Evolutionary conservation across 345 rosid genomes (phyloP), one percentile per base, ranked within the genome.

Genomic region (Eucalyptus cloeziana): DNA sequence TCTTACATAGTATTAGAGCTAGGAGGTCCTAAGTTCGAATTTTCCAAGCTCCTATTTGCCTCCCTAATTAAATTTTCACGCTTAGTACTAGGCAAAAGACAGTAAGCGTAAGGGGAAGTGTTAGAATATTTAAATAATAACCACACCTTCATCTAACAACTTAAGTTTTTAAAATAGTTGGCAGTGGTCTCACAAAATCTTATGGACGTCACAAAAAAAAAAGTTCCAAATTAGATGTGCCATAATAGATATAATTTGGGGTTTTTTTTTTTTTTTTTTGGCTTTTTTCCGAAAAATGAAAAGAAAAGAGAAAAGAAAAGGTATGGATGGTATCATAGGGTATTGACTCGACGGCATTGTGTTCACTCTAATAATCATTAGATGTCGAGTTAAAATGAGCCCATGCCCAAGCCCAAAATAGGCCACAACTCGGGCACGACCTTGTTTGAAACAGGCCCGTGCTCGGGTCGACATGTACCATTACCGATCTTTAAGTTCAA

Each of bases 251-350:
- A 1, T 52, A 52, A 52, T 52, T 52, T 21, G 58, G 58, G 3
- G 7, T 52, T 52, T 14, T 40, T 40, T 40, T 40, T 40, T 40
- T 62, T 60, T 27, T 12, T 30, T 52, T 19, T 7, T 56, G 21
- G 10, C 0, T 15, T 64, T 4, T 16, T 64, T 14, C 3, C 5
- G 0, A 64, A 15, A 64, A 14, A 64, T 64, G 37, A 15, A n/a
- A 64, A 64, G 37, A 21, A n/a, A 64, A n/a, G 19, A 64, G 19
- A n/a, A 64, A 64, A 14, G 33, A n/a, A 31, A 64, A 64, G 76
- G 40, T 64, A 64, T 64, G 71, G 71, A 62, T 13, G 71, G 71
- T 13, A 62, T 62, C 16, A 64, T 4, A 15, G 37, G 37, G 4
- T 64, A 14, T n/a, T n/a, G 76, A n/a, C 76, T 8, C 1, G 40